Evolutionary conservation across 805 yeast genomes (phyloP), one percentile per base, ranked within the genome.

Genomic region (Suhomyces sp.): DNA sequence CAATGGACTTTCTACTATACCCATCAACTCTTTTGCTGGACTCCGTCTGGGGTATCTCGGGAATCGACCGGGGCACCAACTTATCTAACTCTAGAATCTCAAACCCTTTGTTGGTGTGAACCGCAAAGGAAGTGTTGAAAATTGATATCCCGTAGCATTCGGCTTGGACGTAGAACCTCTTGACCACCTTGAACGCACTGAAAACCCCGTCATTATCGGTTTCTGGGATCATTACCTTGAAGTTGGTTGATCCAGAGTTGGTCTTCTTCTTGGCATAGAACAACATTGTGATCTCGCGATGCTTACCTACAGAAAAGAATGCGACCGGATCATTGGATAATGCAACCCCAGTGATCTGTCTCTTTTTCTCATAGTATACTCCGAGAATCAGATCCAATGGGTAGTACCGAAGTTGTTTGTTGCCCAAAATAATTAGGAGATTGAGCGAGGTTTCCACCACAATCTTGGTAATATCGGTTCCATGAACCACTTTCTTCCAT

Each of bases 291-390:
- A 82, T 76, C 66, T 82, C 84, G 53, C 84, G 78, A 63, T 91
- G 90, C 29, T 76, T 80, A 0, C 94, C 97, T 54, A 87, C 72
- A 47, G 79, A 80, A 69, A 88, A 91, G 57, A 80, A 84, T 1
- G 80, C 68, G 0, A 64, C 83, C 69, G 66, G 70, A 47, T 83
- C 82, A 57, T 78, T 74, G 12, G 83, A 72, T 10, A 83, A 59
- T 26, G 76, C 66, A 29, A 80, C 76, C 13, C 86, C 80, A n/a
- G 80, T 72, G 19, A 79, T 58, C 4, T 65, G 63, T 24, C 70
- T 69, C 22, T 68, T 64, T 9, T 60, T 67, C 41, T 76, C 80
- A 52, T 78, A 77, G 61, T 83, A 85, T 13, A 88, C 85, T 22
- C 81, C 72, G 47, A 87, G 64, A 13, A 92, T 61, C 57, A 83